Percentiles rank a stretch among this genome's conserved stretches.
Conservation (phyloP, 345 rosid genomes). For the Mallotus nudiflorus region DNA sequence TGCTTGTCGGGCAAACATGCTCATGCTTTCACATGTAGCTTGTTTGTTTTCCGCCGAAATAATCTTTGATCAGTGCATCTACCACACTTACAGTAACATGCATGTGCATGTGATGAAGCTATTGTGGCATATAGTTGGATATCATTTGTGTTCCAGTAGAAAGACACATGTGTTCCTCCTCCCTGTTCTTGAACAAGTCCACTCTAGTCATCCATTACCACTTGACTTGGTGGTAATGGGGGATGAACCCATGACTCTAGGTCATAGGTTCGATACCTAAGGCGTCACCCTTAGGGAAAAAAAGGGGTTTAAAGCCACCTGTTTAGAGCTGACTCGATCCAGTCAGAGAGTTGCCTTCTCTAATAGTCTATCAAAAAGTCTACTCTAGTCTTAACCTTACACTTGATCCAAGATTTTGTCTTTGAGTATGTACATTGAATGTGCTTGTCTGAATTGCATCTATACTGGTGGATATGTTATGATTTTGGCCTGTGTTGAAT, state of each 20-base stretch:
- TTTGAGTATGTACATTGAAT: too few species aligned
- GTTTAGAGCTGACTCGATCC: too few species aligned
- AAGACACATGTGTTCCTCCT: neutral
- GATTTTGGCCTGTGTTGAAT: neutral
- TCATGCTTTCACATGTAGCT: constrained; percentile 11
- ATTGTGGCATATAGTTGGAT: neutral
- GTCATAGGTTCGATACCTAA: too few species aligned
- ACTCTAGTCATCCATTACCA: too few species aligned
- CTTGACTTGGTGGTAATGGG: too few species aligned
- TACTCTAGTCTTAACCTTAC: too few species aligned
- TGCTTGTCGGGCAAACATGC: neutral
- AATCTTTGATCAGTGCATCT: neutral
- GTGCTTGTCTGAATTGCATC: neutral
- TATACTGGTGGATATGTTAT: neutral
- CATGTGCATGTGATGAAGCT: constrained; percentile 4
- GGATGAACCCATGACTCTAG: too few species aligned
- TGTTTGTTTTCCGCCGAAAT: neutral
- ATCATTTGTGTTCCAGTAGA: constrained; percentile 1
- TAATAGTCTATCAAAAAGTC: too few species aligned
- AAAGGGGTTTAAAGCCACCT: too few species aligned
- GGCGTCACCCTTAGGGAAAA: too few species aligned
- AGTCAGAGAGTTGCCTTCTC: too few species aligned
- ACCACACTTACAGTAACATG: constrained; percentile 2
- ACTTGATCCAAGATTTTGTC: neutral
- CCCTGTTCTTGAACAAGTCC: neutral